phyloP scores from a whole-genome alignment of 1,284 basidiomycete genomes.

The Cerrena zonata region DNA sequence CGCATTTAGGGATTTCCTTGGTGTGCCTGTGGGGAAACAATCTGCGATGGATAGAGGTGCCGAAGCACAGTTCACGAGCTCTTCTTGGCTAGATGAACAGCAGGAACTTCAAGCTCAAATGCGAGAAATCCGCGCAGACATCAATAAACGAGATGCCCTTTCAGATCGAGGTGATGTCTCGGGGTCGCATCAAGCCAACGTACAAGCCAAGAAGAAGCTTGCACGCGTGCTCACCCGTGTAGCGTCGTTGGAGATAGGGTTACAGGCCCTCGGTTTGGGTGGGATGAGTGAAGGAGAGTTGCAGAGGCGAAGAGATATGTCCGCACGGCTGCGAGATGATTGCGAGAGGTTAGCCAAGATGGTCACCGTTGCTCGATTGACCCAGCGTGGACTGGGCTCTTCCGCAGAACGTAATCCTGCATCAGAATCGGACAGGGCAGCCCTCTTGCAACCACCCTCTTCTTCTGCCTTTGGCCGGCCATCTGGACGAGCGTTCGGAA shows the following conservation, averaged over 20 bases:
- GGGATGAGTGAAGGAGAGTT: slow-evolving; percentile 81
- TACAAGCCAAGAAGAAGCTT: slow-evolving; percentile 78
- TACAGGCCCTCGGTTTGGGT: slow-evolving; percentile 57
- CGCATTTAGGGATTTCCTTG: slow-evolving; percentile 83
- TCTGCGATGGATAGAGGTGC: slow-evolving; percentile 24
- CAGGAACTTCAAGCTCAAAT: slow-evolving; percentile 67
- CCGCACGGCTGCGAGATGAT: slow-evolving; percentile 77
- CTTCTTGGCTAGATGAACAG: slow-evolving; percentile 84
- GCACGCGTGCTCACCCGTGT: slow-evolving; percentile 70
- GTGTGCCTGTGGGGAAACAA: slow-evolving; percentile 65
- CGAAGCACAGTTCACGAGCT: slow-evolving; percentile 54
- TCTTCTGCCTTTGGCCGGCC: slow-evolving; percentile 36
- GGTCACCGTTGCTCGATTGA: slow-evolving; percentile 64
- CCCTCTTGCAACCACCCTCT: slow-evolving; percentile 43
- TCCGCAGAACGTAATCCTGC: slow-evolving; percentile 37
- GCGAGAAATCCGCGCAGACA: slow-evolving; percentile 74
- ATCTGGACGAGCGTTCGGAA: slow-evolving; percentile 77
- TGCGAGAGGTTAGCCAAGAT: slow-evolving; percentile 78
- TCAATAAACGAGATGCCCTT: slow-evolving; percentile 82
- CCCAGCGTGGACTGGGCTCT: slow-evolving; percentile 37
- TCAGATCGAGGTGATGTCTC: slow-evolving; percentile 68
- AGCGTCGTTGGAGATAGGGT: slow-evolving; percentile 63
- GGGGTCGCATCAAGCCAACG: slow-evolving; percentile 73
- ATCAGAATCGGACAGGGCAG: slow-evolving; percentile 56
- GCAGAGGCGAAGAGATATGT: slow-evolving; percentile 77